A percentile compares a stretch with the other conserved stretches of the same genome.
These are phyloP conservation scores for Pseudogymnoascus sp. DNA, from an alignment of 2,329 filamentous ascomycete species.

Conservation along the genomic window DNA sequence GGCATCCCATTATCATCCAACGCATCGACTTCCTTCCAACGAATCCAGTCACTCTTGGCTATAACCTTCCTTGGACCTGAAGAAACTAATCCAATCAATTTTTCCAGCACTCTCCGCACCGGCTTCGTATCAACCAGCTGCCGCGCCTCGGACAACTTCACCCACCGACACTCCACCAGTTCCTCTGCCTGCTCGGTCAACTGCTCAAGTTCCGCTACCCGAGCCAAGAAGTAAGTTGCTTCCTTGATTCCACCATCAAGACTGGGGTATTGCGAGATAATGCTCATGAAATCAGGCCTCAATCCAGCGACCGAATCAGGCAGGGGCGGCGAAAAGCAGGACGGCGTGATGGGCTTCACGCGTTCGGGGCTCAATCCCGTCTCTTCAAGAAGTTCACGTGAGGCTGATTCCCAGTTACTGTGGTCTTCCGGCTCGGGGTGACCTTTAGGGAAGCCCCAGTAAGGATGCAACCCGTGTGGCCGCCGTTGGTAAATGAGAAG, in stretches of 20 bases:
- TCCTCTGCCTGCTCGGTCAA: background rate
- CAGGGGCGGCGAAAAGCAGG: background rate
- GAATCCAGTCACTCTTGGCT: background rate
- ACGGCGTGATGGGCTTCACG: background rate
- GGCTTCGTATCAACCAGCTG: background rate
- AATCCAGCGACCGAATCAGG: background rate
- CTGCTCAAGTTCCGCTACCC: background rate
- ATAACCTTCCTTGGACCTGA: background rate
- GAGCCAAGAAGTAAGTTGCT: background rate
- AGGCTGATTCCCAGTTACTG: background rate
- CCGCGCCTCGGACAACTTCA: background rate
- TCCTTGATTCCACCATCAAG: background rate
- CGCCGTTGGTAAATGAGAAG: background rate
- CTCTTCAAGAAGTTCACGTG: background rate
- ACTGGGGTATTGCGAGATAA: background rate
- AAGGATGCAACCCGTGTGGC: background rate
- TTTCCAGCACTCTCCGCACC: background rate
- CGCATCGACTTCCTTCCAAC: background rate
- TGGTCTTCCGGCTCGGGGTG: background rate
- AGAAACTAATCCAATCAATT: background rate
- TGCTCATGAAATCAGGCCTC: background rate
- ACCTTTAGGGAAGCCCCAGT: background rate
- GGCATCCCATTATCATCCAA: background rate
- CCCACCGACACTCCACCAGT: slow-evolving; percentile 1
- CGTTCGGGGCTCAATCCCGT: background rate